Evolutionary conservation across 2,329 filamentous ascomycete species (phyloP).

Genomic region (Colletotrichum eleusines): DNA sequence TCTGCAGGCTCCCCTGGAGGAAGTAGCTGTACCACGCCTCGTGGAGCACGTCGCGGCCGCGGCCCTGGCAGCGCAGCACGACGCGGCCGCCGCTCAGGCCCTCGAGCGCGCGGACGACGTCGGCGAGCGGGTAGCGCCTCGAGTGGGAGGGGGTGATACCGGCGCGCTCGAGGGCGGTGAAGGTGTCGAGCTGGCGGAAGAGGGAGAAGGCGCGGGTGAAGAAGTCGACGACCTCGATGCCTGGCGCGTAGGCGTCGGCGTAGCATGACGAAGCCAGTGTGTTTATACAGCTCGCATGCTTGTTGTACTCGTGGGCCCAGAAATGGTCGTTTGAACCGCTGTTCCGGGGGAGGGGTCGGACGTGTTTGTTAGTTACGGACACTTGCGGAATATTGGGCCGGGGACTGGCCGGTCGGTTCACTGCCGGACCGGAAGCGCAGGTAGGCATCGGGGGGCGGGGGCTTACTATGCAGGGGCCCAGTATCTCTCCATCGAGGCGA

Average conservation of each 20-base stretch:
- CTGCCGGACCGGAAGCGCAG: not conserved
- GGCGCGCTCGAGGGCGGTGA: slow-evolving; percentile 52
- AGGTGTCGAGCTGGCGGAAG: slow-evolving; percentile 58
- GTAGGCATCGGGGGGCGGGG: not conserved
- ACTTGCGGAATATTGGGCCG: not conserved
- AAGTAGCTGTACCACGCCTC: slow-evolving; percentile 68
- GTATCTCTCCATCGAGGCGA: slow-evolving; percentile 57
- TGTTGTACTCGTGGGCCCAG: slow-evolving; percentile 80
- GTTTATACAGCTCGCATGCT: slow-evolving; percentile 79
- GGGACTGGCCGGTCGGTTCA: not conserved
- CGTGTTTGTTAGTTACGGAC: slow-evolving; percentile 11
- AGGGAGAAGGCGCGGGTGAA: slow-evolving; percentile 57
- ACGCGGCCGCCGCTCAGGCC: slow-evolving; percentile 58
- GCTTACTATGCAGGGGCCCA: slow-evolving; percentile 56
- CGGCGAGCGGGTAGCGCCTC: slow-evolving; percentile 57
- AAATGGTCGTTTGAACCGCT: slow-evolving; percentile 59
- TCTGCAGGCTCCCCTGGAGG: slow-evolving; percentile 64
- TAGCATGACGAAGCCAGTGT: slow-evolving; percentile 76
- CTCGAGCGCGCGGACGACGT: slow-evolving; percentile 58
- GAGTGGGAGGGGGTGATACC: slow-evolving; percentile 53
- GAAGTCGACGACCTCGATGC: slow-evolving; percentile 60
- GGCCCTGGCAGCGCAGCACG: slow-evolving; percentile 57
- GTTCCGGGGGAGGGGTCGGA: not conserved
- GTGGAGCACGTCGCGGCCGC: slow-evolving; percentile 56
- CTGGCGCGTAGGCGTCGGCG: slow-evolving; percentile 59